Evolutionary conservation across 768 basidiomycete genomes (phyloP), one percentile per base, ranked within the genome.

Genomic region (Boletus vinaceobasis): DNA sequence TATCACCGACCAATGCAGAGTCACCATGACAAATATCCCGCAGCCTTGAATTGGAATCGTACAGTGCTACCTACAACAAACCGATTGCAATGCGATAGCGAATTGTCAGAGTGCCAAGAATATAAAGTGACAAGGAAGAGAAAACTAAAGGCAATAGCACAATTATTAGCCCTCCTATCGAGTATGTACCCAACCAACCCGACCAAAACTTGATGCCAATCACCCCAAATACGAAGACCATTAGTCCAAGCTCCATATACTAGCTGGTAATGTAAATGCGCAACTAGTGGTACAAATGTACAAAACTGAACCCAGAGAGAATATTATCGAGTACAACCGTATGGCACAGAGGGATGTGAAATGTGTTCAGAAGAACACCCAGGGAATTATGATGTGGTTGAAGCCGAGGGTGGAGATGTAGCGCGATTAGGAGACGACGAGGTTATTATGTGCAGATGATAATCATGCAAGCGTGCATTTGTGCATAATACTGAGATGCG

Each of bases 201-300:
- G 60, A 67, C 62, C 64, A 60, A 64, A 50, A 58, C 67, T 68
- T 57, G 63, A 66, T 58, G 55, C 59, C 59, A 65, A 63, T 61
- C 63, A 63, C 38, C 62, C 65, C 57, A 59, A 60, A 58, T 63
- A 57, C 51, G 50, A 44, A 58, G 33, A 61, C 50, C 33, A 72
- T 71, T 71, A 72, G 67, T 66, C 71, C 69, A 64, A 56, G 38
- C 50, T 57, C 62, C 63, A 54, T 72, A 72, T 60, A 57, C 61
- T 71, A 72, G 59, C 62, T 56, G 52, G 62, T 71, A 71, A 57
- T 56, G 67, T 71, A 71, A 71, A 73, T 63, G 65, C 64, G 70
- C 64, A 66, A 56, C 55, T 72, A 50, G 50, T 62, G 53, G 61
- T 71, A 71, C 70, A 71, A 36, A 71, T 69, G 61, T 64, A 73